Evolutionary conservation across 352 stramenopile genomes (phyloP), one percentile per base, ranked within the genome.

Genomic region (Globisporangium ultimum): DNA sequence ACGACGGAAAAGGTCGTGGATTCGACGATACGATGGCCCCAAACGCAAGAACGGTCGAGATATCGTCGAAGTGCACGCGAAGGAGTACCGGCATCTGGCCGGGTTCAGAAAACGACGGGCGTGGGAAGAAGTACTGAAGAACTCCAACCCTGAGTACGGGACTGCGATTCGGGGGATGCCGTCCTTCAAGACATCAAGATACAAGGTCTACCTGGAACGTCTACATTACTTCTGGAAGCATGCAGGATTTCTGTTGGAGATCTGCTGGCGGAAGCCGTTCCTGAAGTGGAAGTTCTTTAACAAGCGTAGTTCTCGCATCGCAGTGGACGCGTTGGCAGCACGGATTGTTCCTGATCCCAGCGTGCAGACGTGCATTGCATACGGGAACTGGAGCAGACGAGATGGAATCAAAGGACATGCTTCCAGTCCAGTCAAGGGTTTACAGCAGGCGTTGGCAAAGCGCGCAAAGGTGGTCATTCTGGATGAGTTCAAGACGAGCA

Each of bases 401-500:
- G 56, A 68, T 45, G 47, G 52, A 14, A 65, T 69, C 57, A 55
- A 59, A 20, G 63, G 53, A 14, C 63, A 69, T 14, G 61, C 55
- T 5, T 46, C 46, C n/a, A 64, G 56, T 58, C 61, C 52, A 41
- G 56, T 68, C 2, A 68, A 64, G 52, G 61, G 55, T 13, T 57
- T 64, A 34, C 48, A 48, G 11, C 1, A 68, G 46, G 51, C 55
- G 36, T 18, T 63, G 55, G 17, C 6, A 38, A 68, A 68, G 55
- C 61, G 62, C 41, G 52, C 52, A 51, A 64, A 43, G 12, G 52
- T 64, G 62, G 62, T 68, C 47, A 60, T 52, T 41, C 64, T 61
- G 62, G 62, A 68, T 38, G 62, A 68, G 52, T 68, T 68, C 62
- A 64, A 38, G 61, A 64, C 52, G 55, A 64, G 61, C 50, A 68